Conservation (phyloP, 345 rosid species). For the Mallotus nudiflorus region DNA sequence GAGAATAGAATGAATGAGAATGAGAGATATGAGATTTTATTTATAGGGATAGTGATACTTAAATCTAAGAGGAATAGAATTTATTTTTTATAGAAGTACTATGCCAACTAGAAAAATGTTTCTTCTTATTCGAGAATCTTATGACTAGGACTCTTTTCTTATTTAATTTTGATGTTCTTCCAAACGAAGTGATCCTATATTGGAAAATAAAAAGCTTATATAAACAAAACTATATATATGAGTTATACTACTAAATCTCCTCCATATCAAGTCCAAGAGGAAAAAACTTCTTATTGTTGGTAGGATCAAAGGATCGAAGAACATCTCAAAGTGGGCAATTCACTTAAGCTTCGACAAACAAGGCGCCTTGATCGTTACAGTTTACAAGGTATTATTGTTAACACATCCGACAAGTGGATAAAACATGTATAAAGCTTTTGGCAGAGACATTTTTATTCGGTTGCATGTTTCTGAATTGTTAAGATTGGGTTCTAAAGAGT, state of each 20-base stretch:
- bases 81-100: no score
- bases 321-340: neutral
- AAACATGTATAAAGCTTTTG: neutral
- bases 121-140: no score
- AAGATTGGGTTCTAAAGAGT: slow-evolving; percentile 11
- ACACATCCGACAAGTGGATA: neutral
- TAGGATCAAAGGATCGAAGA: neutral
- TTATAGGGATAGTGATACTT: no score
- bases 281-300: neutral
- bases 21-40: no score
- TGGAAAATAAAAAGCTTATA: no score
- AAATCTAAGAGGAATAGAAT: no score
- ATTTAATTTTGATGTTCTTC: no score
- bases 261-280: neutral
- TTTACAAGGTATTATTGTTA: neutral
- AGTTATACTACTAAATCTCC: neutral
- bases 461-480: neutral
- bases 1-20: no score
- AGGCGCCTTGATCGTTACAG: neutral
- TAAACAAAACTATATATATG: no score
- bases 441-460: neutral
- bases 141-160: no score
- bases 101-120: no score
- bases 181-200: no score
- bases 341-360: neutral